Evolutionary conservation across 192 early-diverging fungal species (phyloP).

Genomic region (Entrophospora sp.): DNA sequence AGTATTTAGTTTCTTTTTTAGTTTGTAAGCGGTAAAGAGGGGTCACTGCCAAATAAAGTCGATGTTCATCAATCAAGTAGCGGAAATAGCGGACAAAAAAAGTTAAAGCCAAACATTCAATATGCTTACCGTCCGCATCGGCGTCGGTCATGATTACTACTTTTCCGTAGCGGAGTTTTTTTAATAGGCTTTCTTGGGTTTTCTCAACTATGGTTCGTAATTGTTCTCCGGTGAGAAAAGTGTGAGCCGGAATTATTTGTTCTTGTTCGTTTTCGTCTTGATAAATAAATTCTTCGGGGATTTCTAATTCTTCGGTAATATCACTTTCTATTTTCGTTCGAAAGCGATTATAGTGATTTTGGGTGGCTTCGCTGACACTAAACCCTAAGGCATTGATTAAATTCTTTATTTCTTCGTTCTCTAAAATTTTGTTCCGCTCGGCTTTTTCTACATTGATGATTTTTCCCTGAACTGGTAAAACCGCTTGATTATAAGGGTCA

Average conservation of each 20-base stretch:
- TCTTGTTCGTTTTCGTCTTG: neutral
- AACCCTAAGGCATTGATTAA: neutral
- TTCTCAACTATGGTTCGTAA: neutral
- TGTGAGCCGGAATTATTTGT: constrained; percentile 1
- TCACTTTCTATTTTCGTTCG: neutral
- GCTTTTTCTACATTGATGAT: neutral
- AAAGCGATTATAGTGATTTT: constrained; percentile 12
- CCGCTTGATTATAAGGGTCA: constrained; percentile 1
- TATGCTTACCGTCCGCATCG: neutral
- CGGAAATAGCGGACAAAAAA: neutral
- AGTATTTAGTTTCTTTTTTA: neutral
- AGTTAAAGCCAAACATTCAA: neutral
- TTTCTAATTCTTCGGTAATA: neutral
- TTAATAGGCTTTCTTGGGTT: neutral
- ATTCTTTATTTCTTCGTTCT: constrained; percentile 3
- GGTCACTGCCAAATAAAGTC: neutral
- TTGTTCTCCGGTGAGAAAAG: neutral
- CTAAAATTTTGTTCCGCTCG: neutral
- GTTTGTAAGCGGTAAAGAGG: constrained; percentile 3
- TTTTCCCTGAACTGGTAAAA: constrained; percentile 6
- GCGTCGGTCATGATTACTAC: constrained; percentile 8
- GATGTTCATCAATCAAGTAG: neutral
- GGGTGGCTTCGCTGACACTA: neutral
- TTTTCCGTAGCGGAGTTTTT: neutral
- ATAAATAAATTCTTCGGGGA: neutral